Conservation (phyloP, 2,329 filamentous ascomycete species). For the Pseudocercospora vitis region DNA sequence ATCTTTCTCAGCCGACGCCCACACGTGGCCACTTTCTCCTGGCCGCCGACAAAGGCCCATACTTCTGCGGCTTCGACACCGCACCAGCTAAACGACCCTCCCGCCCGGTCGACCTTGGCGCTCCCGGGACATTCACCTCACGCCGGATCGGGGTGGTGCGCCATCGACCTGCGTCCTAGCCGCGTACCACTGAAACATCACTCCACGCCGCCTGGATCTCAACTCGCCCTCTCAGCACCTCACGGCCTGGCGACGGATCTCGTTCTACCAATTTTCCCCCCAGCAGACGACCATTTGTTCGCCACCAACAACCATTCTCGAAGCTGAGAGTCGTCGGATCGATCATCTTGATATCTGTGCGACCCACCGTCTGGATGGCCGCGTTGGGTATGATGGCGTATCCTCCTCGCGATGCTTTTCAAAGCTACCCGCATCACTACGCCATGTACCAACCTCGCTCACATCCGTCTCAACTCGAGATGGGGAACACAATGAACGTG, state of each 20-base stretch:
- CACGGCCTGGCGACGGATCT: constrained; percentile 14
- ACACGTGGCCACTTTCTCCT: constrained; percentile 23
- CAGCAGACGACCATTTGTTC: neutral
- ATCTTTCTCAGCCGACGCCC: constrained; percentile 24
- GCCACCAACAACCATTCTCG: neutral
- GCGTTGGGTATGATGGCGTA: constrained; percentile 35
- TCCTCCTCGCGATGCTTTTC: constrained; percentile 31
- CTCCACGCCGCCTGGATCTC: constrained; percentile 15
- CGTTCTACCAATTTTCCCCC: neutral
- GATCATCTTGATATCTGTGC: neutral
- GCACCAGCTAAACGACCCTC: constrained; percentile 19
- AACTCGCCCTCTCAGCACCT: constrained; percentile 11
- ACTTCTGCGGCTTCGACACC: constrained; percentile 24
- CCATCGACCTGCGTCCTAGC: constrained; percentile 23
- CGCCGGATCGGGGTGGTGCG: constrained; percentile 25
- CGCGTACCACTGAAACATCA: constrained; percentile 12
- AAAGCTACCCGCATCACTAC: constrained; percentile 33
- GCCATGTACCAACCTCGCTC: constrained; percentile 31
- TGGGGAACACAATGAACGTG: constrained; percentile 22
- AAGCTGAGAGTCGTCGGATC: neutral
- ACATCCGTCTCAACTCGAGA: constrained; percentile 23
- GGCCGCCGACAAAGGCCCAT: constrained; percentile 26
- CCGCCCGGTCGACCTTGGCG: constrained; percentile 20
- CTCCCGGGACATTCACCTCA: constrained; percentile 25
- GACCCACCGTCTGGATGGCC: constrained; percentile 29